Evolutionary conservation across 768 basidiomycete species (phyloP).

Genomic region (Tulasnella sp.): DNA sequence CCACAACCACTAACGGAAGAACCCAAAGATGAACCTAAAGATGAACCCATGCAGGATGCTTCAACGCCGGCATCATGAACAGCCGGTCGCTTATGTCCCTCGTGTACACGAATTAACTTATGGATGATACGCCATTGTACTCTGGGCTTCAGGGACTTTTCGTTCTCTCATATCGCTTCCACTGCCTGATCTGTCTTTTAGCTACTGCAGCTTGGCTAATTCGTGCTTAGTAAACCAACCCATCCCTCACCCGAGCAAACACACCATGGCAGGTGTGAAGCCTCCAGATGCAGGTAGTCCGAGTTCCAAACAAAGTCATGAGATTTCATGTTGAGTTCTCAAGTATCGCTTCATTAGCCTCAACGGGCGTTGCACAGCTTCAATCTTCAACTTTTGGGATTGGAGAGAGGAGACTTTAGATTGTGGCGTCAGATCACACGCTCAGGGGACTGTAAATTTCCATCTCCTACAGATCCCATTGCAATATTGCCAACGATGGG

Average conservation of each 20-base stretch:
- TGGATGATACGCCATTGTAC: not conserved
- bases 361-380: too few relatives aligned
- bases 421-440: slow-evolving; percentile 10
- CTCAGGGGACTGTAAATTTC: slow-evolving; percentile 7
- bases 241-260: too few relatives aligned
- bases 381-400: not conserved
- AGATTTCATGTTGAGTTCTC: too few relatives aligned
- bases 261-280: too few relatives aligned
- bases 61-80: not conserved
- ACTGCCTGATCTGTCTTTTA: not conserved
- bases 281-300: too few relatives aligned
- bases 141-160: not conserved
- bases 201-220: not conserved
- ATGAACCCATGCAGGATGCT: slow-evolving; percentile 6
- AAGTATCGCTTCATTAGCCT: too few relatives aligned
- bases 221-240: not conserved
- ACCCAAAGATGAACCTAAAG: not conserved
- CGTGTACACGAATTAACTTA: not conserved
- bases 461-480: not conserved
- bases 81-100: not conserved
- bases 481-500: not conserved
- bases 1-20: not conserved
- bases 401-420: not conserved
- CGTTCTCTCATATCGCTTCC: not conserved
- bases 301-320: too few relatives aligned